A percentile compares a stretch with the other conserved stretches of the same genome.
These are phyloP conservation scores for Amphichorda felina DNA, from an alignment of 2,329 filamentous ascomycete species.

Conservation along the genomic window DNA sequence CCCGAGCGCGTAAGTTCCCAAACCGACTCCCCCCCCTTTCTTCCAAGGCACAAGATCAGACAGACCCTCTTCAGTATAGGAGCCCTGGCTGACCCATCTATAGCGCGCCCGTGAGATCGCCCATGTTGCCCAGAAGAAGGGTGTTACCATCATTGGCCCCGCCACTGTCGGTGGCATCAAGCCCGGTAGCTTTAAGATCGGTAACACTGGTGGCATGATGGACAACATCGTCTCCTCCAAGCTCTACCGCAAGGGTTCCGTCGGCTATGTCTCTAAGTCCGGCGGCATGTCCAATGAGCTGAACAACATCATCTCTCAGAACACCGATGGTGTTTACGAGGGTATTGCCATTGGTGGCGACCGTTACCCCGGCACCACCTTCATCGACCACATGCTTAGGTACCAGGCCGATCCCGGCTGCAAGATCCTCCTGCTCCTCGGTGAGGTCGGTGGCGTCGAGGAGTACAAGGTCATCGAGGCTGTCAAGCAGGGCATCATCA, in stretches of 20 bases:
- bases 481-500: slow-evolving; percentile 87
- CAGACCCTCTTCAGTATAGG: too few species aligned
- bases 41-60: too few species aligned
- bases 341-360: slow-evolving; percentile 99
- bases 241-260: slow-evolving; percentile 97
- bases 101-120: slow-evolving; percentile 96
- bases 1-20: slow-evolving; percentile 71
- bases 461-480: slow-evolving; percentile 99
- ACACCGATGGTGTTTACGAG: slow-evolving; percentile 96
- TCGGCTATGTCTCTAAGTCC: slow-evolving; percentile 99
- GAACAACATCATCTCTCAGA: slow-evolving; percentile 98
- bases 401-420: slow-evolving; percentile 95
- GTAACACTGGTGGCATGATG: slow-evolving; percentile 99
- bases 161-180: slow-evolving; percentile 99
- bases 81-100: slow-evolving; percentile 10
- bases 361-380: slow-evolving; percentile 95
- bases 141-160: slow-evolving; percentile 95
- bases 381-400: slow-evolving; percentile 95
- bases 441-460: slow-evolving; percentile 98
- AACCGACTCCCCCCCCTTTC: too few species aligned
- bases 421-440: slow-evolving; percentile 92
- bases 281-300: slow-evolving; percentile 99
- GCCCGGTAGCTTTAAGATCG: slow-evolving; percentile 98
- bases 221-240: slow-evolving; percentile 99
- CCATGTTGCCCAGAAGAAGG: slow-evolving; percentile 95